Evolutionary conservation across 495 filamentous ascomycete species (phyloP).

Genomic region (Penicillium ochrochloron): DNA sequence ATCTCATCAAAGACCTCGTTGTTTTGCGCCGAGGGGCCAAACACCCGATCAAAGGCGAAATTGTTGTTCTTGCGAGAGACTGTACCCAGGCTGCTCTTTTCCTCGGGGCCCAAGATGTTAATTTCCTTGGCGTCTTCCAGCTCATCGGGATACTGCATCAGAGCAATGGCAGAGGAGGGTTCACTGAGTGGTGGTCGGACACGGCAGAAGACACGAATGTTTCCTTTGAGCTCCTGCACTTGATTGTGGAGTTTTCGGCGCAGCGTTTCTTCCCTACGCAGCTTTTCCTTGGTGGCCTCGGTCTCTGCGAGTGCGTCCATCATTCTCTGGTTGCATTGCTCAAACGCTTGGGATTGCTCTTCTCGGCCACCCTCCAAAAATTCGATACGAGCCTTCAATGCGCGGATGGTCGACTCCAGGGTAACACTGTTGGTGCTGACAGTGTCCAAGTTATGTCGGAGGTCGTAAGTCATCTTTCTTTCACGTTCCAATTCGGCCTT

Average conservation of each 20-base stretch:
- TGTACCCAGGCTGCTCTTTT: constrained; percentile 79
- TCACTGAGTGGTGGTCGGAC: constrained; percentile 78
- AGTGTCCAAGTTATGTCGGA: constrained; percentile 68
- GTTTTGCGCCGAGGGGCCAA: constrained; percentile 77
- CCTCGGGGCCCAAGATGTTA: constrained; percentile 78
- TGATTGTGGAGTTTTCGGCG: constrained; percentile 94
- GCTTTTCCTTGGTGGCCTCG: constrained; percentile 73
- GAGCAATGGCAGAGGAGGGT: constrained; percentile 62
- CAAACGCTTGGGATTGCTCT: constrained; percentile 79
- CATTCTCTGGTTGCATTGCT: constrained; percentile 73
- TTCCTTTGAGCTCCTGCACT: constrained; percentile 98
- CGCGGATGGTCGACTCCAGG: constrained; percentile 74
- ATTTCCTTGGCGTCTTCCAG: constrained; percentile 83
- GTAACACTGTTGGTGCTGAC: constrained; percentile 63
- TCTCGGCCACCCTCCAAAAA: constrained; percentile 88
- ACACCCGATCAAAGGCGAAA: constrained; percentile 94
- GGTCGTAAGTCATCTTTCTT: constrained; percentile 53
- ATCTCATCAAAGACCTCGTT: constrained; percentile 94
- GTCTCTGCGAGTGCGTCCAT: constrained; percentile 74
- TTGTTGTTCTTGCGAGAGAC: constrained; percentile 74
- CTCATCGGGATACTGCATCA: constrained; percentile 77
- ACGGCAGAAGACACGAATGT: constrained; percentile 97
- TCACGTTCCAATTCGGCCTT: constrained; percentile 67
- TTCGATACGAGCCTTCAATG: constrained; percentile 77
- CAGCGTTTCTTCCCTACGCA: constrained; percentile 89